Conservation (phyloP, 2,329 filamentous ascomycete species). For the Fusarium sp. region DNA sequence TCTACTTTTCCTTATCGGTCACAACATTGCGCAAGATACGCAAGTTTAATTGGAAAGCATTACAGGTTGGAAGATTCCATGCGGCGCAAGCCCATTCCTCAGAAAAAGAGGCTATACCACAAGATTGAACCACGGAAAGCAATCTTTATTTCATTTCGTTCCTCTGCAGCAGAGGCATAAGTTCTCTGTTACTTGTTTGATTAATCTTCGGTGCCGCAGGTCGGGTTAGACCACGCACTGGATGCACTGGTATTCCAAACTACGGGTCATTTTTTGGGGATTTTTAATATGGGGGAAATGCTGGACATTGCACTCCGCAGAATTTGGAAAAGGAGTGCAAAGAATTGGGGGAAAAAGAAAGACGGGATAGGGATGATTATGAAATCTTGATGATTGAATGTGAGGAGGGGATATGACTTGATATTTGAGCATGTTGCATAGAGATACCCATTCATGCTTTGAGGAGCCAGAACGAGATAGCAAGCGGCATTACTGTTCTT, state of each 20-base stretch:
- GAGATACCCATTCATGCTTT: slow-evolving; percentile 48
- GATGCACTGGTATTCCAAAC: slow-evolving; percentile 44
- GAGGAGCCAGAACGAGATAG: slow-evolving; percentile 44
- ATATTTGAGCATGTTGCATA: slow-evolving; percentile 46
- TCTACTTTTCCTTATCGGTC: slow-evolving; percentile 25
- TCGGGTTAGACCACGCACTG: slow-evolving; percentile 44
- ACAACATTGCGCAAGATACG: slow-evolving; percentile 16
- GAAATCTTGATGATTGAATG: slow-evolving; percentile 43
- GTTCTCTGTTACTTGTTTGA: slow-evolving; percentile 14
- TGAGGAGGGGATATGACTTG: slow-evolving; percentile 38
- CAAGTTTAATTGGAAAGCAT: slow-evolving; percentile 36
- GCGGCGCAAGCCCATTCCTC: slow-evolving; percentile 41
- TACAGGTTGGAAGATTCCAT: slow-evolving; percentile 40
- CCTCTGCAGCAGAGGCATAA: background rate
- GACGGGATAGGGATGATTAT: slow-evolving; percentile 22
- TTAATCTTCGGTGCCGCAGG: slow-evolving; percentile 43
- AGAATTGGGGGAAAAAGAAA: background rate
- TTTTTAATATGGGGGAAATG: slow-evolving; percentile 38
- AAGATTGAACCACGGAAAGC: slow-evolving; percentile 12
- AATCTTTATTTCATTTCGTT: background rate
- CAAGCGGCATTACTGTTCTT: slow-evolving; percentile 45
- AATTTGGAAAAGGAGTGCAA: slow-evolving; percentile 32
- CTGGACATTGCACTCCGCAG: slow-evolving; percentile 41
- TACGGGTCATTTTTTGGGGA: slow-evolving; percentile 7
- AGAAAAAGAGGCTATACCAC: slow-evolving; percentile 15